These are phyloP conservation scores for Plasmodium cynomolgi DNA, from an alignment of 169 alveolate species.

Conservation along the genomic window DNA sequence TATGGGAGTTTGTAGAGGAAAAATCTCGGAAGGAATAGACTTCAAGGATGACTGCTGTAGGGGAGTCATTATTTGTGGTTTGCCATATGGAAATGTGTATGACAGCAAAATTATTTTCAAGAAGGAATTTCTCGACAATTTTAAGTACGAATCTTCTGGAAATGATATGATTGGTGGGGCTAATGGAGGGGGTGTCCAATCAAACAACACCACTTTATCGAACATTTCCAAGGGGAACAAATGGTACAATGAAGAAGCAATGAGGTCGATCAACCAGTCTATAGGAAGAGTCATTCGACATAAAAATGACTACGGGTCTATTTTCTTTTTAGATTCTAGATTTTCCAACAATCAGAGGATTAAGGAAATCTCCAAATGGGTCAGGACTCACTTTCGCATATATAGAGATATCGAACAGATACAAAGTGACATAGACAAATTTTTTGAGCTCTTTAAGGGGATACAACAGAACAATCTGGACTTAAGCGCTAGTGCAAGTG, in stretches of 20 bases:
- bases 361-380: constrained; percentile 91
- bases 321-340: constrained; percentile 91
- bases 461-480: neutral
- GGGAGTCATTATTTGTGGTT: constrained; percentile 93
- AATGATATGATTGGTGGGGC: constrained; percentile 7
- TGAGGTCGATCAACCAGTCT: constrained; percentile 96
- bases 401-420: constrained; percentile 69
- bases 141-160: neutral
- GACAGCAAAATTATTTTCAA: constrained; percentile 92
- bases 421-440: constrained; percentile 73
- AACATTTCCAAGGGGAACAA: constrained; percentile 81
- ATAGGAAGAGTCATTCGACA: constrained; percentile 97
- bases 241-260: constrained; percentile 95
- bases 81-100: constrained; percentile 92
- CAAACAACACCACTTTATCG: neutral
- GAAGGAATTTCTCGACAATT: constrained; percentile 87
- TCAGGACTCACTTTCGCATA: constrained; percentile 72
- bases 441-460: constrained; percentile 69
- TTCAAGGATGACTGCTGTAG: constrained; percentile 93
- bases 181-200: neutral
- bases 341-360: constrained; percentile 83
- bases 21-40: constrained; percentile 96
- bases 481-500: neutral
- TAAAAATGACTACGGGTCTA: constrained; percentile 93
- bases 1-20: constrained; percentile 95